Percentiles rank a stretch among this genome's conserved stretches.
These are phyloP conservation scores for Kernera saxatilis DNA, from an alignment of 345 rosid species.

Conservation along the genomic window DNA sequence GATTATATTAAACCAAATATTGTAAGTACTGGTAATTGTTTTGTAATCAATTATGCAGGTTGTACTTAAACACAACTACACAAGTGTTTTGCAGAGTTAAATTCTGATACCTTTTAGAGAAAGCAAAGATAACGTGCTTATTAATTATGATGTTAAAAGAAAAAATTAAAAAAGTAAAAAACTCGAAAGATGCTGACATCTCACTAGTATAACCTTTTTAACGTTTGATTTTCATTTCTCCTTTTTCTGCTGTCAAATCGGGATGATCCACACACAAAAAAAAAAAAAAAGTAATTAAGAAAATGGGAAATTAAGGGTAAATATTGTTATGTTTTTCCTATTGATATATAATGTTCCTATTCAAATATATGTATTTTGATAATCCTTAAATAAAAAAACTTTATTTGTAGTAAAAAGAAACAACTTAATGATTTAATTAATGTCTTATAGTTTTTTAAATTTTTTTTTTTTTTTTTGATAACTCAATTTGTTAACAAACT, in stretches of 20 bases:
- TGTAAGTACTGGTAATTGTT: conserved; percentile 1
- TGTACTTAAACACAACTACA: conserved; percentile 10
- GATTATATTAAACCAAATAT: neutral
- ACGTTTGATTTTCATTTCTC: conserved; percentile 21
- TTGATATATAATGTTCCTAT: neutral
- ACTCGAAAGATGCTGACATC: conserved; percentile 12
- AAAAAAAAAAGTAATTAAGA: neutral
- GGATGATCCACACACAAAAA: conserved; percentile 1
- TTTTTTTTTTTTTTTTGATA: too few species aligned
- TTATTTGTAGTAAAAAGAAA: neutral
- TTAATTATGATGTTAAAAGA: conserved; percentile 33
- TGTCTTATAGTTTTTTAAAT: neutral
- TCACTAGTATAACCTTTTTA: conserved; percentile 16
- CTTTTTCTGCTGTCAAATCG: conserved; percentile 24
- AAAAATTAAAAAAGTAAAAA: neutral
- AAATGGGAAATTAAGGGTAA: neutral
- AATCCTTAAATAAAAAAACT: neutral
- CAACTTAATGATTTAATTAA: neutral
- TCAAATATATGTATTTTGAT: neutral
- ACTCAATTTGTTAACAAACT: neutral
- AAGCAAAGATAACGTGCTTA: conserved; percentile 51
- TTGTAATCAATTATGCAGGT: conserved; percentile 25
- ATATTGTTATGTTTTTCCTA: neutral
- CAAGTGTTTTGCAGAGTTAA: conserved; percentile 15
- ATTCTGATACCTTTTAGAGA: conserved; percentile 29